These are phyloP conservation scores for Beauveria caledonica DNA, from an alignment of 2,329 filamentous ascomycete genomes.

Conservation along the genomic window DNA sequence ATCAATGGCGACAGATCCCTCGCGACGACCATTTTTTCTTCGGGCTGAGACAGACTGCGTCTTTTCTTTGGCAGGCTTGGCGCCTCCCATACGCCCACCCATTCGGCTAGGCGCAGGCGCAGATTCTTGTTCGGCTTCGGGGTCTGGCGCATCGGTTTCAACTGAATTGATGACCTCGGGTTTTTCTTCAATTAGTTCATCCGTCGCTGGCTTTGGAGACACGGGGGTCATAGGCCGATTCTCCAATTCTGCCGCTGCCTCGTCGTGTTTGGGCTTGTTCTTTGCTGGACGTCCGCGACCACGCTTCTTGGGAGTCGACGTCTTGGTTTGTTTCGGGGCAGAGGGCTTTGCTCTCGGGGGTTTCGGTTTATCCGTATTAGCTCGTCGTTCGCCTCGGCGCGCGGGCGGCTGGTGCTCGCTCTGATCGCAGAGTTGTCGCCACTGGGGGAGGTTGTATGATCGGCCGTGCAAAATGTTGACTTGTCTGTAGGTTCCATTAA, in stretches of 20 bases:
- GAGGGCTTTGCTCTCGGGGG: conserved; percentile 32
- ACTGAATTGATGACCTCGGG: conserved; percentile 18
- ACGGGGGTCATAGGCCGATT: conserved; percentile 52
- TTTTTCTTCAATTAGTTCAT: conserved; percentile 20
- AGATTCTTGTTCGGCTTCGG: conserved; percentile 31
- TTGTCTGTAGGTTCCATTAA: conserved; percentile 90
- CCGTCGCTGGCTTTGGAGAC: conserved; percentile 38
- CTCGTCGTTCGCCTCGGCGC: conserved; percentile 71
- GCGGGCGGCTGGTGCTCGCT: conserved; percentile 94
- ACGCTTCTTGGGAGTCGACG: conserved; percentile 30
- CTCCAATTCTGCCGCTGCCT: conserved; percentile 25
- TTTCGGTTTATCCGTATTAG: conserved; percentile 47
- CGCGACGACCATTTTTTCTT: conserved; percentile 75
- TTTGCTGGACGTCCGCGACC: conserved; percentile 32
- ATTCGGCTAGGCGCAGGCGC: conserved; percentile 16
- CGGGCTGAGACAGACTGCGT: conserved; percentile 75
- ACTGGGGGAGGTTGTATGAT: conserved; percentile 94
- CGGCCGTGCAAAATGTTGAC: conserved; percentile 94
- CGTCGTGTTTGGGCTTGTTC: conserved; percentile 27
- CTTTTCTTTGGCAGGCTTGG: conserved; percentile 46
- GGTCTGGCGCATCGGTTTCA: conserved; percentile 33
- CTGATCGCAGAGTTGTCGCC: conserved; percentile 88
- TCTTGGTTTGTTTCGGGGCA: conserved; percentile 23
- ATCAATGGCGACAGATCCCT: conserved; percentile 71
- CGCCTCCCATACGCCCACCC: conserved; percentile 34